Base-by-base conservation (phyloP, 169 alveolate species). In the Besnoitia besnoiti region DNA sequence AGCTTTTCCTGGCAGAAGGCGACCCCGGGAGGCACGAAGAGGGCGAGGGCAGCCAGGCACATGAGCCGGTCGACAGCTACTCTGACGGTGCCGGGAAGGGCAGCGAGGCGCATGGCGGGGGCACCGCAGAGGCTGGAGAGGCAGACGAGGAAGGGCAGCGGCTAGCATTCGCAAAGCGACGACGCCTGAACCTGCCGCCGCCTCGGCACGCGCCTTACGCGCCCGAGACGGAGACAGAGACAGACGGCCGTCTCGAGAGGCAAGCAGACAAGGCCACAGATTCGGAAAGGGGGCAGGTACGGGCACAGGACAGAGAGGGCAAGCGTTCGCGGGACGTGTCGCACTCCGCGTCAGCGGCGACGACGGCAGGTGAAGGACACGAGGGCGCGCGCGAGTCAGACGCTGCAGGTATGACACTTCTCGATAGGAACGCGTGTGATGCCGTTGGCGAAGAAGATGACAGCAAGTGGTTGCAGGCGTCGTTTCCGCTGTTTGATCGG, bases 391-490 rank as follows among this genome's bases (percentile, higher is more conserved):
- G 42, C 7, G 46, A 37, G n/a, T 24, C 80, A 5, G 80, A 30
- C 44, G 44, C 46, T 5, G n/a, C n/a, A n/a, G n/a, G n/a, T n/a
- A n/a, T n/a, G n/a, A n/a, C n/a, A n/a, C n/a, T n/a, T n/a, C n/a
- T n/a, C n/a, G n/a, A n/a, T n/a, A n/a, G n/a, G n/a, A n/a, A n/a
- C n/a, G n/a, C 30, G 30, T 10, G 80, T 14, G 80, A 33, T 30
- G 80, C 40, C 39, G 4, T 16, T 21, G 33, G 67, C 24, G 67
- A 55, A 55, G 80, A 30, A n/a, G 80, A 76, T 42, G 87, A 30
- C n/a, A 42, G 37, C 59, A n/a, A 87, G 82, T 42, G 39, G 84
- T 73, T 39, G 85, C 85, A 87, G 89, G 80, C 73, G 16, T 49
- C 24, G 16, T 8, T 14, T 39, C 90, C 62, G 42, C 77, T 90